Percentiles rank a stretch among this genome's conserved stretches.
Conservation (phyloP, 805 yeast genomes). For the Metschnikowia corniflorae region DNA sequence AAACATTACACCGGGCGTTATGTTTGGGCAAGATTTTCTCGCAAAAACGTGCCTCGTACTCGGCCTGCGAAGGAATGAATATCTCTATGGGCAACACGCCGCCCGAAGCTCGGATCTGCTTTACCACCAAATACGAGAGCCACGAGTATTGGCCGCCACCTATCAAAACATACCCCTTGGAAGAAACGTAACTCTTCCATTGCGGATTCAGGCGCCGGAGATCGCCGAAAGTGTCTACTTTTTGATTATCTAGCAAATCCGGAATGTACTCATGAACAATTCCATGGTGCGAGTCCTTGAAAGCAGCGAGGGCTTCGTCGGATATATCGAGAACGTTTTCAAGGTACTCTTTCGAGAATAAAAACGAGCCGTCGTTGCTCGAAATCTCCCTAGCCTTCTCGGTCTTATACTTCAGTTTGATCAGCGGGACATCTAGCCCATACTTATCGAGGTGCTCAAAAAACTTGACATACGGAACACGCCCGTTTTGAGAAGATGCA, state of each 20-base stretch:
- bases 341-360: slow-evolving; percentile 46
- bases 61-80: slow-evolving; percentile 41
- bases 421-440: slow-evolving; percentile 36
- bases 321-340: slow-evolving; percentile 41
- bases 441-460: slow-evolving; percentile 32
- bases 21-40: slow-evolving; percentile 38
- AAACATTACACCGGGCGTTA: slow-evolving; percentile 46
- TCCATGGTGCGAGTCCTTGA: slow-evolving; percentile 37
- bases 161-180: slow-evolving; percentile 44
- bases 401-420: slow-evolving; percentile 38
- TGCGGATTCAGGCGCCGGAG: slow-evolving; percentile 34
- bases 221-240: slow-evolving; percentile 35
- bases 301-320: slow-evolving; percentile 26
- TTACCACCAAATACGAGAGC: slow-evolving; percentile 47
- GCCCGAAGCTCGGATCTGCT: slow-evolving; percentile 44
- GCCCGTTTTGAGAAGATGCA: not conserved
- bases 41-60: slow-evolving; percentile 48
- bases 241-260: slow-evolving; percentile 24
- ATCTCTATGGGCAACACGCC: slow-evolving; percentile 49
- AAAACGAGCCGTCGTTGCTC: slow-evolving; percentile 35
- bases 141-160: slow-evolving; percentile 53
- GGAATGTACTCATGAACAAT: slow-evolving; percentile 32
- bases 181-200: slow-evolving; percentile 31
- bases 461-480: slow-evolving; percentile 12
- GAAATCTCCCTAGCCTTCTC: slow-evolving; percentile 44